These are phyloP conservation scores for Strigomonas galati DNA, from an alignment of 208 protist species.

Conservation along the genomic window DNA sequence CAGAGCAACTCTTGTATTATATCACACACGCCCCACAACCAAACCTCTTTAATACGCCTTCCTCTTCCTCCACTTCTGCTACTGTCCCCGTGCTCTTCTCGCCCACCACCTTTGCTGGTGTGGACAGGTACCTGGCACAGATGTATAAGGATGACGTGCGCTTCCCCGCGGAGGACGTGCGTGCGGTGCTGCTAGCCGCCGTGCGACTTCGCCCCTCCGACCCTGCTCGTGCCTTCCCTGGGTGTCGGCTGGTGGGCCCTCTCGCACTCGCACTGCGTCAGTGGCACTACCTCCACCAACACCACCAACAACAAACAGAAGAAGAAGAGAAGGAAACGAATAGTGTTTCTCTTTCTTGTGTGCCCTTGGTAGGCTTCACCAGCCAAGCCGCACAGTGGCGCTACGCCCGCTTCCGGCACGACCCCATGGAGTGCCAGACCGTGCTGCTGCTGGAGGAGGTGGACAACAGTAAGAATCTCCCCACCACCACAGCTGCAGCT, in stretches of 20 bases:
- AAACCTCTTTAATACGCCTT: not conserved
- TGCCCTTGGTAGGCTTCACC: not conserved
- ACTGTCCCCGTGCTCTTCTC: not conserved
- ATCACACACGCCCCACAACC: not conserved
- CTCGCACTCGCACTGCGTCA: slow-evolving; percentile 27
- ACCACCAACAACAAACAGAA: too few relatives aligned
- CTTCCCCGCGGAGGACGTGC: slow-evolving; percentile 23
- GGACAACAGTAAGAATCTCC: slow-evolving; percentile 6
- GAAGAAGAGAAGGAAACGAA: not conserved
- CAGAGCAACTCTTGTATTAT: slow-evolving; percentile 10
- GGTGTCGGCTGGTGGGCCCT: slow-evolving; percentile 35
- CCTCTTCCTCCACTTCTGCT: not conserved
- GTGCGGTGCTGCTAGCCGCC: slow-evolving; percentile 27
- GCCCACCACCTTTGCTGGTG: not conserved
- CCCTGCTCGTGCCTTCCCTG: slow-evolving; percentile 24
- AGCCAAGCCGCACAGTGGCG: slow-evolving; percentile 24
- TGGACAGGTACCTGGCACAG: not conserved
- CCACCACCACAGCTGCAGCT: too few relatives aligned
- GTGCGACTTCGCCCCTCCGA: slow-evolving; percentile 3
- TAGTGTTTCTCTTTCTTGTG: not conserved
- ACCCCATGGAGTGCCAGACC: slow-evolving; percentile 46
- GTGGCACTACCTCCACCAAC: slow-evolving; percentile 1
- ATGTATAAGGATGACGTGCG: slow-evolving; percentile 15
- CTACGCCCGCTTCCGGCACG: slow-evolving; percentile 29
- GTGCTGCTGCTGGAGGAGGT: slow-evolving; percentile 11